Evolutionary conservation across 495 filamentous ascomycete genomes (phyloP).

Genomic region (Apiosordaria backusii): DNA sequence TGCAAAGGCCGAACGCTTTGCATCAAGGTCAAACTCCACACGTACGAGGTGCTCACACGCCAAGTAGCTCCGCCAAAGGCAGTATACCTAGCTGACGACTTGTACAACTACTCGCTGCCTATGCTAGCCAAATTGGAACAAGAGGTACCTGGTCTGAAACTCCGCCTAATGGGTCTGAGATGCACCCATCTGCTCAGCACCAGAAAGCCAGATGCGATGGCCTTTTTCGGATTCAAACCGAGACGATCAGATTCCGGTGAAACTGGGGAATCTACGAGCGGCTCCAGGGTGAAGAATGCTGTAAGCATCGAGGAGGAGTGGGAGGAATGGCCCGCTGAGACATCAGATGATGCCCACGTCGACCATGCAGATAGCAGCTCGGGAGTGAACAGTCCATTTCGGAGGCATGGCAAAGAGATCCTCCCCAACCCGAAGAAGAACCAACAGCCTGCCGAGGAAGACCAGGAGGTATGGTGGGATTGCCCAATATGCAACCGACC

Average conservation of each 20-base stretch:
- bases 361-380: not conserved
- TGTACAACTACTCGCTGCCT: constrained; percentile 76
- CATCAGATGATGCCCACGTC: constrained; percentile 4
- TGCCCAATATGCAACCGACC: constrained; percentile 82
- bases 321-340: constrained; percentile 61
- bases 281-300: not conserved
- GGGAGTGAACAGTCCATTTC: constrained; percentile 17
- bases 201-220: constrained; percentile 64
- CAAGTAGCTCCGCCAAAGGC: constrained; percentile 73
- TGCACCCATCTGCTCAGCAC: constrained; percentile 83
- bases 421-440: constrained; percentile 45
- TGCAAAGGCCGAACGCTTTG: constrained; percentile 87
- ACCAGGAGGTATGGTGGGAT: constrained; percentile 59
- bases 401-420: constrained; percentile 51
- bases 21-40: constrained; percentile 91
- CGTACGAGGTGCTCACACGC: constrained; percentile 84
- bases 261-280: constrained; percentile 1
- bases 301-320: constrained; percentile 46
- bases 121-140: constrained; percentile 84
- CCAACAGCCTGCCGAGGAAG: constrained; percentile 2
- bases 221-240: constrained; percentile 71
- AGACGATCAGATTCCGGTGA: constrained; percentile 17
- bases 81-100: constrained; percentile 68
- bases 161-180: constrained; percentile 84
- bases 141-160: constrained; percentile 74